phyloP scores from a whole-genome alignment of 108 stramenopile species.

The Schizochytrium sp. region DNA sequence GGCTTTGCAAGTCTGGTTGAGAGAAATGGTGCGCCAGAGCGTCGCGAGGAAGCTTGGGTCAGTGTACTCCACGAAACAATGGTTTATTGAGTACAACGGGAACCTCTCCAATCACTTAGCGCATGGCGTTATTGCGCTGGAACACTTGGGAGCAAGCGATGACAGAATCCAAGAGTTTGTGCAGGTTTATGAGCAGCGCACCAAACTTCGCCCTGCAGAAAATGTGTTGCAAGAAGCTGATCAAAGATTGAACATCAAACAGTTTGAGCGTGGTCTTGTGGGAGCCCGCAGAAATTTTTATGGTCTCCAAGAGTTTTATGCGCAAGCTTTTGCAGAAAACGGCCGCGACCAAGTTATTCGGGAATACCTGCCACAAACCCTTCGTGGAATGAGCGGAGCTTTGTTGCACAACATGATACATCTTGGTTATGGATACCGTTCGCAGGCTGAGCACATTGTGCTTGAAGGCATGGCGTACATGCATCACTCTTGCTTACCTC shows the following conservation, averaged over 20 bases:
- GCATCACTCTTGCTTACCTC: slow-evolving; percentile 14
- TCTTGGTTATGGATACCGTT: slow-evolving; percentile 53
- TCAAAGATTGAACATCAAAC: neutral
- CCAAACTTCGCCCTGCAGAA: too few relatives aligned
- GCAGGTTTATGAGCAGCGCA: too few relatives aligned
- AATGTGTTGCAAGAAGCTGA: too few relatives aligned
- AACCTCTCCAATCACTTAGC: slow-evolving; percentile 31
- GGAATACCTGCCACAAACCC: neutral
- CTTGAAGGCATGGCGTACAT: slow-evolving; percentile 52
- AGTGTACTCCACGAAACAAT: neutral
- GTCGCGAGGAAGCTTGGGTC: slow-evolving; percentile 6
- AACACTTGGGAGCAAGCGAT: slow-evolving; percentile 12
- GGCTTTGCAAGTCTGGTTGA: too few relatives aligned
- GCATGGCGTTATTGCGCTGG: slow-evolving; percentile 55
- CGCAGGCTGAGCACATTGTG: neutral
- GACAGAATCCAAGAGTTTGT: slow-evolving; percentile 35
- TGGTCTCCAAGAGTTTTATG: slow-evolving; percentile 37
- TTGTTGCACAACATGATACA: slow-evolving; percentile 24
- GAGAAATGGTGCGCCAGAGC: slow-evolving; percentile 46
- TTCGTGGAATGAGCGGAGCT: neutral
- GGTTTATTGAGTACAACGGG: slow-evolving; percentile 5
- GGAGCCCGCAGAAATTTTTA: neutral
- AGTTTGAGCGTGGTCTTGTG: neutral
- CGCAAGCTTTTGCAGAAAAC: too few relatives aligned
- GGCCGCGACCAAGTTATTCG: slow-evolving; percentile 22